Evolutionary conservation across 108 stramenopile genomes (phyloP), one percentile per base, ranked within the genome.

Genomic region (Pseudonitzschia multiseries): DNA sequence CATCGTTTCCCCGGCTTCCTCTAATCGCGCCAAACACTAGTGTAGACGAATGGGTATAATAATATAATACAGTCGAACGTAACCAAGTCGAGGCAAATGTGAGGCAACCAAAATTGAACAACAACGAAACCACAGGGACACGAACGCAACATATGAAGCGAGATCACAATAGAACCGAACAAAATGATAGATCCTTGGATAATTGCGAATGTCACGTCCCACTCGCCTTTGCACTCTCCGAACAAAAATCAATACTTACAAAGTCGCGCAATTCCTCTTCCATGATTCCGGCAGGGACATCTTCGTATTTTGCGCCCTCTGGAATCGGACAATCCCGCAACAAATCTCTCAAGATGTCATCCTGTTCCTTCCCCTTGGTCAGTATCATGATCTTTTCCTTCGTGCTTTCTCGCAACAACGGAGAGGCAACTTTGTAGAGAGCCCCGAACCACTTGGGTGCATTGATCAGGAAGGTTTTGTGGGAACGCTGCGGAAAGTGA

Each of bases 371-470:
- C 17, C 72, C 73, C 36, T 69, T 61, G 48, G 80, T 80, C 17
- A 83, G 64, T 57, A 93, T 89, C 27, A 71, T 62, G 66, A 93
- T 90, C 77, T 93, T 93, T 48, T 79, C 70, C 69, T 85, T 84
- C 10, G 92, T 93, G 0, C 79, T 84, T 64, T 89, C 89, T 46
- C 92, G 72, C 59, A 93, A 63, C 50, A 93, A 22, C 4, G 92
- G 92, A 61, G 84, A 79, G 44, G 90, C 77, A 8, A 89, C 41
- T 66, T 82, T 83, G 69, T 86, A 93, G 53, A 90, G 33, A 2
- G 74, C 74, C 60, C 79, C 75, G 68, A 93, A 89, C 92, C 92
- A 93, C 29, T 63, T 72, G 21, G 92, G 92, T 10, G 92, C 82
- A 77, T 93, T 93, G 36, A 93, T 75, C 3, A 93, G 66, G 5